Percentiles rank a stretch among this genome's conserved stretches.
phyloP scores from a whole-genome alignment of 2,329 filamentous ascomycete species.

The Aureobasidium leucospermi region DNA sequence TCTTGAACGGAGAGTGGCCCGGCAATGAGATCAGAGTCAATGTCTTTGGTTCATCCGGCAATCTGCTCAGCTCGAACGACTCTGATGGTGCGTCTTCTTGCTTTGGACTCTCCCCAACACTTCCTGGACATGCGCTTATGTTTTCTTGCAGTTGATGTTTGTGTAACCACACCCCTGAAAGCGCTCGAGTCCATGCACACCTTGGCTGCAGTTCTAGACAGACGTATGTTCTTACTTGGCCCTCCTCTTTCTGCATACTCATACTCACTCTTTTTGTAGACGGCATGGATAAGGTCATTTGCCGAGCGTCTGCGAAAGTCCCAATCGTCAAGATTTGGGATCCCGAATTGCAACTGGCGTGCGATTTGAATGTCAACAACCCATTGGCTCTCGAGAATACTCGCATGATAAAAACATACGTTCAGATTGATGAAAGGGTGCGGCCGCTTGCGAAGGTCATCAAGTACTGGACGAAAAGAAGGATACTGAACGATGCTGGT shows the following conservation, averaged over 20 bases:
- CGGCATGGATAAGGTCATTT: slow-evolving; percentile 94
- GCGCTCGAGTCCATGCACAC: slow-evolving; percentile 84
- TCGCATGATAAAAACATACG: slow-evolving; percentile 94
- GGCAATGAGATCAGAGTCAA: slow-evolving; percentile 83
- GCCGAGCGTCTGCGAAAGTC: slow-evolving; percentile 89
- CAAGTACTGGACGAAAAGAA: slow-evolving; percentile 92
- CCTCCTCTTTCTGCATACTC: background rate
- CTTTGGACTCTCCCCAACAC: background rate
- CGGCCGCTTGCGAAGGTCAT: slow-evolving; percentile 91
- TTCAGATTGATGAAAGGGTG: slow-evolving; percentile 84
- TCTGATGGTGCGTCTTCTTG: slow-evolving; percentile 67
- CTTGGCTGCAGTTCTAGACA: slow-evolving; percentile 77
- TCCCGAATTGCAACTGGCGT: slow-evolving; percentile 78
- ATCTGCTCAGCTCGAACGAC: slow-evolving; percentile 86
- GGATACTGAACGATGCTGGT: slow-evolving; percentile 95
- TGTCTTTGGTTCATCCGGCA: slow-evolving; percentile 97
- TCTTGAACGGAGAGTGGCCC: slow-evolving; percentile 88
- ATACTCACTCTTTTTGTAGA: slow-evolving; percentile 44
- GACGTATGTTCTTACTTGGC: slow-evolving; percentile 53
- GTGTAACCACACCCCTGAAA: slow-evolving; percentile 86
- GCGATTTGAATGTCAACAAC: slow-evolving; percentile 99
- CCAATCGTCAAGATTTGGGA: slow-evolving; percentile 99
- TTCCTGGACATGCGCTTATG: slow-evolving; percentile 21
- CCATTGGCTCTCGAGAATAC: slow-evolving; percentile 92
- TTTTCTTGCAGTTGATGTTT: slow-evolving; percentile 71